Base-by-base conservation (phyloP, 176 grass and related monocot genomes). In the Paspalum vaginatum region DNA sequence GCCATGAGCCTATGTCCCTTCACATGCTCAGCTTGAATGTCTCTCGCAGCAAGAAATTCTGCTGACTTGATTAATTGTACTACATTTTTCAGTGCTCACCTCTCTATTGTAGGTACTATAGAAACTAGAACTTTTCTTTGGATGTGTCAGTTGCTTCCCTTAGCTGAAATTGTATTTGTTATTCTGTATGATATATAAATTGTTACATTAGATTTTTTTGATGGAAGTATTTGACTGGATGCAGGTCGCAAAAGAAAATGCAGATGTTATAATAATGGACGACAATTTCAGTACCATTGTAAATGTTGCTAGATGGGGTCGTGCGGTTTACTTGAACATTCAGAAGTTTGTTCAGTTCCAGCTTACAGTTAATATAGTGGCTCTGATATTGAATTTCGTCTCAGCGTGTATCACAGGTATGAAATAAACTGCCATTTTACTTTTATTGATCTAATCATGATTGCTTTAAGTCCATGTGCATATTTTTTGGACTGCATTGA, bases 261-360 rank as follows among this genome's bases (percentile, higher is more conserved):
- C 89, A 18, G 89, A 91, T 88, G 67, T 91, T 43, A 82, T 91
- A 50, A 88, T 91, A 74, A 87, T 88, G 83, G 89, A 91, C 17
- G 89, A 91, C 83, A 91, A 91, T 69, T 91, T 91, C 26, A 63
- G 79, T 41, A 91, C 89, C 41, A 91, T 91, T 74, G 78, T 91
- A 78, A 88, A 69, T 74, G 86, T 91, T 61, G 89, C 82, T 73
- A 85, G 79, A 85, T 88, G 85, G 89, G 89, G 89, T 8, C 86
- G 89, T 37, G 74, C 89, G 0, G 86, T 91, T 74, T 85, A 91
- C 73, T 44, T 85, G 75, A 91, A 91, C 74, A 91, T 91, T 44
- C 82, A 91, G 79, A 91, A 91, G 67, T 91, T 91, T 91, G 89
- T 91, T 53, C 89, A 91, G 78, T 91, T 91, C 79, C 89, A 91